Conservation (phyloP, 108 stramenopile genomes). For the Schizochytrium sp. region DNA sequence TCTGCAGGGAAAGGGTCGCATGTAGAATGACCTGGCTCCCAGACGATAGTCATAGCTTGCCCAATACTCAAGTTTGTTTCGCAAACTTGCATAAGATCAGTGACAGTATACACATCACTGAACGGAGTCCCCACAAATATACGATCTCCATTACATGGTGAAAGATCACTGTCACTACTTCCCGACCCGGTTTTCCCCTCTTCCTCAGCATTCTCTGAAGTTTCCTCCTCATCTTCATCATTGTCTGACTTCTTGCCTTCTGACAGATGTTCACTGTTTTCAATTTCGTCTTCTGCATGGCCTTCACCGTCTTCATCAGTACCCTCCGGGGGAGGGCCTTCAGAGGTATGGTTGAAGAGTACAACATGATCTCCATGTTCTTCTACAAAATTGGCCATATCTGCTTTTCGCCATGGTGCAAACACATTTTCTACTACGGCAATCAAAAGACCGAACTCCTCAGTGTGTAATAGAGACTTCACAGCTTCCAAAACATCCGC, state of each 20-base stretch:
- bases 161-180: background rate
- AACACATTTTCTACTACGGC: constrained; percentile 24
- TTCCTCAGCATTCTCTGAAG: constrained; percentile 9
- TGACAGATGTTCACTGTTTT: background rate
- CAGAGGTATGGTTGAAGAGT: background rate
- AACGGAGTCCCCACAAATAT: constrained; percentile 35
- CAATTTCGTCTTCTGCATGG: background rate
- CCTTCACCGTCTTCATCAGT: background rate
- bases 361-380: constrained; percentile 8
- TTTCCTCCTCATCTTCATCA: background rate
- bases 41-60: background rate
- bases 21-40: constrained; percentile 15
- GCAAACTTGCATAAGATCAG: constrained; percentile 43
- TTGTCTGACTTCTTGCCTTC: background rate
- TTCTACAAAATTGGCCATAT: constrained; percentile 27
- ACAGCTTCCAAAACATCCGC: background rate
- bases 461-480: background rate
- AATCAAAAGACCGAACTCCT: background rate
- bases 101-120: constrained; percentile 7
- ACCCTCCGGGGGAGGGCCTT: background rate
- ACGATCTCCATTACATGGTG: constrained; percentile 50
- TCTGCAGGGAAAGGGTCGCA: constrained; percentile 1
- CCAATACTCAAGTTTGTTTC: constrained; percentile 11
- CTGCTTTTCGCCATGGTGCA: background rate
- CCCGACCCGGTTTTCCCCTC: background rate